phyloP scores from a whole-genome alignment of 2,329 filamentous ascomycete genomes.

The Aspergillus thermomutatus region DNA sequence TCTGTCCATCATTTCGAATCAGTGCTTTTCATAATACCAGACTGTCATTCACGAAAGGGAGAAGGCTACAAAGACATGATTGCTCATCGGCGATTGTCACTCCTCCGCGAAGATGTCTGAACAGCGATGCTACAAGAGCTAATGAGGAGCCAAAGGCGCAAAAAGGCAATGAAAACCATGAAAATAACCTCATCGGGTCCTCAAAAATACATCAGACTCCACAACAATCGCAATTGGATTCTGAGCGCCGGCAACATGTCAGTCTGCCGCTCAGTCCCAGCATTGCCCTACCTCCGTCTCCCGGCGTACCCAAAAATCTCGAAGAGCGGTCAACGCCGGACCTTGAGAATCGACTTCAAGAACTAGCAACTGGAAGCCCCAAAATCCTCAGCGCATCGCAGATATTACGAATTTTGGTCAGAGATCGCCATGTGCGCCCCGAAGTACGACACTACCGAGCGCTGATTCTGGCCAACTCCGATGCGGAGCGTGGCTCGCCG shows the following conservation, averaged over 20 bases:
- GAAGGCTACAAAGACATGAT: conserved; percentile 6
- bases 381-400: conserved; percentile 26
- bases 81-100: conserved; percentile 5
- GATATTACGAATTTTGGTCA: conserved; percentile 37
- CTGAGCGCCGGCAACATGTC: neutral
- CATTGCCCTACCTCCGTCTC: neutral
- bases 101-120: conserved; percentile 19
- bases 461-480: conserved; percentile 68
- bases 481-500: conserved; percentile 62
- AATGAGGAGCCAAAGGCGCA: neutral
- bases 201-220: neutral
- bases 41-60: conserved; percentile 7
- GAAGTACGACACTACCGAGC: conserved; percentile 60
- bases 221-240: neutral
- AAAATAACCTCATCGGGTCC: neutral
- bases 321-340: conserved; percentile 12
- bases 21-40: conserved; percentile 16
- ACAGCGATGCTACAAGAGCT: conserved; percentile 6
- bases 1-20: conserved; percentile 36
- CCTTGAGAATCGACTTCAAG: conserved; percentile 30
- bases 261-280: neutral
- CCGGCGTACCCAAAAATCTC: conserved; percentile 18
- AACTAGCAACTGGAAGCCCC: conserved; percentile 20
- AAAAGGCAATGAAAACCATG: neutral
- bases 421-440: conserved; percentile 35